Percentiles rank a stretch among this genome's conserved stretches.
phyloP scores from a whole-genome alignment of 768 basidiomycete genomes.

The Boletus reticuloceps region DNA sequence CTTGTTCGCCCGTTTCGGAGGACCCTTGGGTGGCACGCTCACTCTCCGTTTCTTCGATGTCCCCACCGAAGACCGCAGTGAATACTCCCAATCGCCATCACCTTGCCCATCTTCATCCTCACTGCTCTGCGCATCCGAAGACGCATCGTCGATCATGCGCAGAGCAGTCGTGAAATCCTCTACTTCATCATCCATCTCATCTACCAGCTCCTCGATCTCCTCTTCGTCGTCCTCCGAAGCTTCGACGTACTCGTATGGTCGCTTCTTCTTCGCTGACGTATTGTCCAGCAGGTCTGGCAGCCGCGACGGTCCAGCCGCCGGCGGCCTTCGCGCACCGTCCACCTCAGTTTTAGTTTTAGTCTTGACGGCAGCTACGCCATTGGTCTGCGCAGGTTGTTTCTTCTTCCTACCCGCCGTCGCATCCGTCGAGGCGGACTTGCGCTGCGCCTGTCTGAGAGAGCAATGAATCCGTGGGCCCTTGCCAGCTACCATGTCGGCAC shows the following conservation, averaged over 20 bases:
- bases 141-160: conserved; percentile 11
- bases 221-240: conserved; percentile 6
- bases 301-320: conserved; percentile 10
- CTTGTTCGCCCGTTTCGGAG: conserved; percentile 12
- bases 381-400: conserved; percentile 3
- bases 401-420: conserved; percentile 15
- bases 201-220: conserved; percentile 3
- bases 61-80: conserved; percentile 22
- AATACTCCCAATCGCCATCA: conserved; percentile 34
- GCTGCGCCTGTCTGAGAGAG: conserved; percentile 33
- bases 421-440: conserved; percentile 20
- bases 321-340: neutral
- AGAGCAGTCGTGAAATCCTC: conserved; percentile 25
- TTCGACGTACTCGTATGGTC: conserved; percentile 10
- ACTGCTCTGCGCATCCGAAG: conserved; percentile 22
- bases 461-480: conserved; percentile 39
- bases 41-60: conserved; percentile 23
- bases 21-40: conserved; percentile 8
- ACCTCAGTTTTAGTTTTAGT: neutral
- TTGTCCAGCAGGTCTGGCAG: neutral
- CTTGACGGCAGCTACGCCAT: neutral
- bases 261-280: conserved; percentile 1
- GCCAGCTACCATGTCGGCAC: conserved; percentile 36
- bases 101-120: conserved; percentile 18
- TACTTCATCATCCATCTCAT: conserved; percentile 10